Conservation (phyloP, 805 yeast species). For the Komagataella populi region DNA sequence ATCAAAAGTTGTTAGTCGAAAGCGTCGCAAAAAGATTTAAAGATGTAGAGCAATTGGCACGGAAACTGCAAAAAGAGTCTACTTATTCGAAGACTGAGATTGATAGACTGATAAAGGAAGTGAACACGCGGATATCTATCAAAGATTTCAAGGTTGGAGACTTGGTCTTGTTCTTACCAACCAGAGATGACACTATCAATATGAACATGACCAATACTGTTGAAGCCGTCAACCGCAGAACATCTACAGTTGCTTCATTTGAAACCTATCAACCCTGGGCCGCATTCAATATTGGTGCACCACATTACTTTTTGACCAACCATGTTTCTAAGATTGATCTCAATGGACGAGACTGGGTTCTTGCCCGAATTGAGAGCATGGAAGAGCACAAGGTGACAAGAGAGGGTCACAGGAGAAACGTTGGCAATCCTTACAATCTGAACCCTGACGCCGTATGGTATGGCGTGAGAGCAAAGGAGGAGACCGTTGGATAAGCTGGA, state of each 20-base stretch:
- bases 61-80: constrained; percentile 67
- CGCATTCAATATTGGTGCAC: constrained; percentile 81
- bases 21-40: constrained; percentile 59
- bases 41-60: constrained; percentile 84
- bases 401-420: constrained; percentile 19
- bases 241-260: not conserved
- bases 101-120: constrained; percentile 19
- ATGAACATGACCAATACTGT: not conserved
- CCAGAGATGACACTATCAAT: constrained; percentile 15
- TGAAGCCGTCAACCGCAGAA: not conserved
- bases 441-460: constrained; percentile 54
- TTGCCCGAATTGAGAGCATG: constrained; percentile 53
- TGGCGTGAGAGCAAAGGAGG: constrained; percentile 40
- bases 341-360: constrained; percentile 63
- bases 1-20: constrained; percentile 13
- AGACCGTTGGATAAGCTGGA: constrained; percentile 6
- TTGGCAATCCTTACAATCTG: constrained; percentile 52
- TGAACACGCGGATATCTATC: constrained; percentile 47
- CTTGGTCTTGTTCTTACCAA: constrained; percentile 75
- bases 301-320: constrained; percentile 62
- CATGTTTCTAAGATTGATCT: constrained; percentile 15
- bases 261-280: constrained; percentile 66
- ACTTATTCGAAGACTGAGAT: constrained; percentile 34
- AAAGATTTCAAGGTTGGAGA: constrained; percentile 60
- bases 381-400: constrained; percentile 38